Evolutionary conservation across 257 asterid species (phyloP).

Genomic region (Capsicum pubescens): DNA sequence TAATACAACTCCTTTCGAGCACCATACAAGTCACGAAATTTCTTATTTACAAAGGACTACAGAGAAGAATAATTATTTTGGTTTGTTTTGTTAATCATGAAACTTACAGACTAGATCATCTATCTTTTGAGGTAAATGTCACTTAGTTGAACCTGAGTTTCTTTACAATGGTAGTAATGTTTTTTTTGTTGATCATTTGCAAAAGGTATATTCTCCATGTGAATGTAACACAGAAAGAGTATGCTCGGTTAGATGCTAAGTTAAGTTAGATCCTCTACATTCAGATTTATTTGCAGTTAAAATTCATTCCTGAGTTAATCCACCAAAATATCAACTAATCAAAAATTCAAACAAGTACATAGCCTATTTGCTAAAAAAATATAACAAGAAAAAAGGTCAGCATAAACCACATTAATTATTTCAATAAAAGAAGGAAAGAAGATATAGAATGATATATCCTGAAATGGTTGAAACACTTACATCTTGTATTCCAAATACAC

Average conservation of each 20-base stretch:
- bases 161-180: background rate
- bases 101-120: background rate
- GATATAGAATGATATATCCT: background rate
- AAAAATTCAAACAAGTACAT: background rate
- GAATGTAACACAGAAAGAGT: background rate
- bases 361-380: background rate
- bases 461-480: slow-evolving; percentile 51
- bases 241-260: too few relatives aligned
- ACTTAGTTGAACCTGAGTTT: background rate
- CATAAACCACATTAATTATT: background rate
- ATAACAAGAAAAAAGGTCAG: background rate
- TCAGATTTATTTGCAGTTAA: background rate
- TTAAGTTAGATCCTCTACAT: background rate
- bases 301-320: slow-evolving; percentile 19
- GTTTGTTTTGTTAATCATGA: background rate
- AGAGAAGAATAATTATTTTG: background rate
- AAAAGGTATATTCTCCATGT: background rate
- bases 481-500: slow-evolving; percentile 83
- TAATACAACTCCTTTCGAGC: background rate
- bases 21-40: background rate
- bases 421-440: background rate
- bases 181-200: background rate
- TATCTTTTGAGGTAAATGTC: background rate
- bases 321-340: slow-evolving; percentile 4
- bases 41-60: background rate